Percentiles rank a stretch among this genome's conserved stretches.
Evolutionary conservation across 192 early-diverging fungal genomes (phyloP).

Genomic region (Blastocladiella britannica): DNA sequence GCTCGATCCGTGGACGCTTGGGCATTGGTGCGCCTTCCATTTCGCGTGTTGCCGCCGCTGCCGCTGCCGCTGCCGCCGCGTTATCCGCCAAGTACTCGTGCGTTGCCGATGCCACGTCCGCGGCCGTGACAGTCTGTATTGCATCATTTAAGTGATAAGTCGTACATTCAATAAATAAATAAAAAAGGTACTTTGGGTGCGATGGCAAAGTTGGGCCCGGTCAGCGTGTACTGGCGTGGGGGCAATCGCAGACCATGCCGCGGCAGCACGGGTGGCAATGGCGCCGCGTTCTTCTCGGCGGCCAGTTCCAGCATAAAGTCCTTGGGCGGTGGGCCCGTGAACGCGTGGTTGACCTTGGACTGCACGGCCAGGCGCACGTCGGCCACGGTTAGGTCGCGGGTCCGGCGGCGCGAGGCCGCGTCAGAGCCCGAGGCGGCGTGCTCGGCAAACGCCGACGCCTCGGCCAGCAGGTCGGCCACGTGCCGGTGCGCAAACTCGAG

Average conservation of each 20-base stretch:
- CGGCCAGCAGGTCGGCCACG: conserved; percentile 73
- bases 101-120: neutral
- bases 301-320: conserved; percentile 26
- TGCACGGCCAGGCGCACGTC: conserved; percentile 85
- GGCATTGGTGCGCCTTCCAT: no score
- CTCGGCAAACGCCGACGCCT: conserved; percentile 78
- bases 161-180: neutral
- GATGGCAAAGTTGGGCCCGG: conserved; percentile 56
- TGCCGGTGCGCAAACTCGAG: conserved; percentile 87
- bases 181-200: conserved; percentile 30
- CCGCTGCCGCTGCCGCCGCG: neutral
- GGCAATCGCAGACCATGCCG: conserved; percentile 59
- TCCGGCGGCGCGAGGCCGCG: conserved; percentile 1
- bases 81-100: neutral
- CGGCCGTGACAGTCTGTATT: neutral
- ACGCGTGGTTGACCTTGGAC: conserved; percentile 72
- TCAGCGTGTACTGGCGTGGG: conserved; percentile 50
- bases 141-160: neutral
- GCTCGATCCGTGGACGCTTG: no score
- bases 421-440: conserved; percentile 34
- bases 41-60: neutral
- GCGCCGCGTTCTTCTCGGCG: conserved; percentile 3
- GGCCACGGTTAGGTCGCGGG: conserved; percentile 49
- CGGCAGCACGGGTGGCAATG: conserved; percentile 54
- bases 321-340: conserved; percentile 68